Conservation (phyloP, 2,329 filamentous ascomycete species). For the Diaporthe batatas region DNA sequence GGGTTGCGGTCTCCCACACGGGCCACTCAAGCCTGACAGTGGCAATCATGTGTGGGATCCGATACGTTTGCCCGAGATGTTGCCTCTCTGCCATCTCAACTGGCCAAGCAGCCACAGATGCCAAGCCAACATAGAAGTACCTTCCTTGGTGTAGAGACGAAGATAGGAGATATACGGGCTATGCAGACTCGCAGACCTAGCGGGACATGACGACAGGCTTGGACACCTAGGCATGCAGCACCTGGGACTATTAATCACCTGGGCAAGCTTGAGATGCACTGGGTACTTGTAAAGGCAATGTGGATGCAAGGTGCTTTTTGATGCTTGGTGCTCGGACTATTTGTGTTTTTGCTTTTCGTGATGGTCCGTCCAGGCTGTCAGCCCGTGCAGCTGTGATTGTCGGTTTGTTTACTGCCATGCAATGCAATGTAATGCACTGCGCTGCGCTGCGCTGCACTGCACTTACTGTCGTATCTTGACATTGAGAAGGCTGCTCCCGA, state of each 20-base stretch:
- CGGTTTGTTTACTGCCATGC: conserved; percentile 5
- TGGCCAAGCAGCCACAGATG: neutral
- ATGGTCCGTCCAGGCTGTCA: too few relatives aligned
- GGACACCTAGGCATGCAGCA: neutral
- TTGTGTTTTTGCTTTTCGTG: neutral
- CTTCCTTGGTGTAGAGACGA: too few relatives aligned
- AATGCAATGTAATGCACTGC: neutral
- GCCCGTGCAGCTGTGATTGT: neutral
- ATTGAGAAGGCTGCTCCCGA: neutral
- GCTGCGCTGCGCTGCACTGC: neutral
- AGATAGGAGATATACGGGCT: neutral
- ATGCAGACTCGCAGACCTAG: conserved; percentile 6
- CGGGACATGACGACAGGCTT: neutral
- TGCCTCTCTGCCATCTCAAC: neutral
- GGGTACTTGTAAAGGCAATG: neutral
- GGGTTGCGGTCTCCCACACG: too few relatives aligned
- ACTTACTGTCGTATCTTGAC: too few relatives aligned
- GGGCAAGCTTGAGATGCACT: neutral
- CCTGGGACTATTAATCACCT: conserved; percentile 1
- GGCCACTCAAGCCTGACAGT: too few relatives aligned
- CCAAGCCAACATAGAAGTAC: too few relatives aligned
- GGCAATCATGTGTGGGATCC: neutral
- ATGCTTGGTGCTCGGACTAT: neutral
- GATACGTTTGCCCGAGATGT: neutral
- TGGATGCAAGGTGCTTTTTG: neutral